phyloP scores from a whole-genome alignment of 2,329 filamentous ascomycete genomes.

The Colletotrichum sp. region DNA sequence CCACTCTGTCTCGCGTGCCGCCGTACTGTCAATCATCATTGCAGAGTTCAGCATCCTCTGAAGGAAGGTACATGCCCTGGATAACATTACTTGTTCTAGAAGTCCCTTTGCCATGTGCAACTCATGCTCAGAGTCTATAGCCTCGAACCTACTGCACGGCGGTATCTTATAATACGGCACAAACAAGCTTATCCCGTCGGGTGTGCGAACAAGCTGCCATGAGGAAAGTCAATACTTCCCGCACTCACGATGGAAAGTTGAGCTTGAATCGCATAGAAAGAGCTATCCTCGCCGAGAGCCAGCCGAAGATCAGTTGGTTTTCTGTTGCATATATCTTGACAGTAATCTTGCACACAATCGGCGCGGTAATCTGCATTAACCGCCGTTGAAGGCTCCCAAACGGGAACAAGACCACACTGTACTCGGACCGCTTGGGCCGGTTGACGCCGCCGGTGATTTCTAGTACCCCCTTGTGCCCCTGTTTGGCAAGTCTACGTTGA shows the following conservation, averaged over 20 bases:
- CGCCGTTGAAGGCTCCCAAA: not conserved
- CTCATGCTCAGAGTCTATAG: not conserved
- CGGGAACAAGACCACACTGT: not conserved
- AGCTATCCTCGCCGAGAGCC: not conserved
- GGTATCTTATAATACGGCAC: not conserved
- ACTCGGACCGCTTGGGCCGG: not conserved
- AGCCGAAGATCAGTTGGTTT: not conserved
- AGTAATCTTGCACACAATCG: not conserved
- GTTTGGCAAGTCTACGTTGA: not conserved
- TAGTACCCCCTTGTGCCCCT: not conserved
- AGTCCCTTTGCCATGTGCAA: not conserved
- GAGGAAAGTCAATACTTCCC: not conserved
- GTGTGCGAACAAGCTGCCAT: not conserved
- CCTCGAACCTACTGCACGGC: not conserved
- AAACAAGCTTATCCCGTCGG: not conserved
- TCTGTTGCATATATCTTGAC: not conserved
- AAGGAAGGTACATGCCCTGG: not conserved
- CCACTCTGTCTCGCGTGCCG: not conserved
- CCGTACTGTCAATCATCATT: not conserved
- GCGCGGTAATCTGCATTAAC: not conserved
- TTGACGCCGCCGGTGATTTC: not conserved
- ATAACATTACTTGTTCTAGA: not conserved
- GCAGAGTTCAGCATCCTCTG: not conserved
- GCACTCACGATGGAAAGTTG: not conserved
- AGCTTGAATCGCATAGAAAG: not conserved